These are phyloP conservation scores for Dryas alaskensis DNA, from an alignment of 306 rosid genomes.

Conservation along the genomic window DNA sequence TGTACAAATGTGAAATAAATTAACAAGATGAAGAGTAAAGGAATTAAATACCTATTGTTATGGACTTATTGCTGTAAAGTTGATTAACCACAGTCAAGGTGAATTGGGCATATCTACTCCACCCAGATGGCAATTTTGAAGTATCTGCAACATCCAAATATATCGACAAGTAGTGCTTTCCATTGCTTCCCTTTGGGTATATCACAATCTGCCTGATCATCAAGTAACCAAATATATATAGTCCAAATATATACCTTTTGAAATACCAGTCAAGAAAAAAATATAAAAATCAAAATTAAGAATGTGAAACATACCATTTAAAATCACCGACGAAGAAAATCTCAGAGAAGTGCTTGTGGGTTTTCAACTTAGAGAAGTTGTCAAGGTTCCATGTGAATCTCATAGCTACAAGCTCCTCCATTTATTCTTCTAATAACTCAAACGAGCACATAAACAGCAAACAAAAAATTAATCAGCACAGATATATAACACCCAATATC, in stretches of 20 bases:
- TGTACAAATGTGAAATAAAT: background rate
- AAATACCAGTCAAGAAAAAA: background rate
- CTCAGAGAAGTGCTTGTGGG: conserved; percentile 18
- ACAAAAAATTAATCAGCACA: no score
- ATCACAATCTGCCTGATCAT: conserved; percentile 13
- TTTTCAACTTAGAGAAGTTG: conserved; percentile 2
- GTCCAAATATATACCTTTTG: background rate
- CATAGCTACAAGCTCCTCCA: conserved; percentile 13
- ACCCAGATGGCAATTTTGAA: conserved; percentile 14
- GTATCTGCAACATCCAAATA: conserved; percentile 19
- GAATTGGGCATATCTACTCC: conserved; percentile 18
- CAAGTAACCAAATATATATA: background rate
- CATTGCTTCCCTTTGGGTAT: conserved; percentile 22
- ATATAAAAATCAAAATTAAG: no score
- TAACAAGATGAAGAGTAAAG: background rate
- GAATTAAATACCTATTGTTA: conserved; percentile 9
- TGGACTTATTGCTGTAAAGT: conserved; percentile 5
- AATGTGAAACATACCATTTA: background rate
- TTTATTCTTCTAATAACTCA: background rate
- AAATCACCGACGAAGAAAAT: conserved; percentile 17
- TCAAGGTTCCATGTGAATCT: conserved; percentile 18
- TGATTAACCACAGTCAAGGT: conserved; percentile 22
- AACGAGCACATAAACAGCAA: no score
- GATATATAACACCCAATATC: no score
- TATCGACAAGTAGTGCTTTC: conserved; percentile 17